Conservation (phyloP, 495 filamentous ascomycete species). For the Venustampulla echinocandica region DNA sequence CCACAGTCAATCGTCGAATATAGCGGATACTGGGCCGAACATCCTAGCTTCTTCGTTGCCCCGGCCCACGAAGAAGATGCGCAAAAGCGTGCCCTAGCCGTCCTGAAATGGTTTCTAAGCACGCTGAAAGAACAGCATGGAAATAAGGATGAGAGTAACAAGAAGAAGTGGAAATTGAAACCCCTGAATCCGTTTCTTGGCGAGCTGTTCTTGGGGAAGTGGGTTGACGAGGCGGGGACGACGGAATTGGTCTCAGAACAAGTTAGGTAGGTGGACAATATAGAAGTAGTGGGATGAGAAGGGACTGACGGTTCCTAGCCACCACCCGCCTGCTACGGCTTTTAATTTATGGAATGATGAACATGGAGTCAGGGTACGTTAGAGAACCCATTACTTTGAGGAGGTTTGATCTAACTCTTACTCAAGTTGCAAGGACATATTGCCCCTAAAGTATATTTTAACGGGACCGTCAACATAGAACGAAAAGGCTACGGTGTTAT, state of each 20-base stretch:
- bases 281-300: neutral
- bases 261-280: conserved; percentile 49
- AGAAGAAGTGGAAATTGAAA: conserved; percentile 89
- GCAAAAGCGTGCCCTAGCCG: conserved; percentile 73
- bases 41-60: conserved; percentile 79
- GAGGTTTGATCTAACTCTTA: neutral
- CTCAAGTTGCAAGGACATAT: conserved; percentile 81
- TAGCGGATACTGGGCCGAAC: conserved; percentile 94
- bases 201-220: conserved; percentile 74
- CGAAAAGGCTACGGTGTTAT: conserved; percentile 93
- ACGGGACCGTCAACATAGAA: conserved; percentile 86
- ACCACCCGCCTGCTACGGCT: conserved; percentile 95
- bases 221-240: conserved; percentile 53
- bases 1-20: conserved; percentile 89
- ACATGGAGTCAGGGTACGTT: conserved; percentile 49
- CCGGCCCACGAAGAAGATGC: conserved; percentile 74
- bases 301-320: conserved; percentile 41
- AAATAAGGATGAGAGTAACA: conserved; percentile 88
- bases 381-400: neutral
- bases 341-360: conserved; percentile 84
- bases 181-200: conserved; percentile 89
- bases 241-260: conserved; percentile 66
- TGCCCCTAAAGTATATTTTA: conserved; percentile 93
- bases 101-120: conserved; percentile 94
- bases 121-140: conserved; percentile 95